A percentile compares a stretch with the other conserved stretches of the same genome.
phyloP scores from a whole-genome alignment of 176 grass and related monocot species.

The Urochloa ruziziensis region DNA sequence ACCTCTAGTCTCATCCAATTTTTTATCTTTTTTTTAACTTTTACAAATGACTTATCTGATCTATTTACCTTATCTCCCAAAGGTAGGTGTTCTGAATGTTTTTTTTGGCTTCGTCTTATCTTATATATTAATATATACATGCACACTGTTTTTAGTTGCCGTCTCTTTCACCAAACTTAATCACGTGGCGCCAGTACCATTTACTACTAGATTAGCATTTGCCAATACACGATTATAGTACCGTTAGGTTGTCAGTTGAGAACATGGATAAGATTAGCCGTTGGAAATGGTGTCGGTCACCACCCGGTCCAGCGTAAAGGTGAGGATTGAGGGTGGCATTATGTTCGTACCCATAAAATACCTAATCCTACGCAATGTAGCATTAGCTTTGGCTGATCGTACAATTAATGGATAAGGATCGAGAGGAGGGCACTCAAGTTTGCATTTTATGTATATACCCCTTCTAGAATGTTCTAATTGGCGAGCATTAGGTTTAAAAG shows the following conservation, averaged over 20 bases:
- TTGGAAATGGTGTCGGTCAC: constrained; percentile 13
- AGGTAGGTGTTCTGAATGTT: not conserved
- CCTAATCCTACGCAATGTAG: not conserved
- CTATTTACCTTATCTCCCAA: not conserved
- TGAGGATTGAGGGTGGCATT: not conserved
- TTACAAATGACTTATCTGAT: not conserved
- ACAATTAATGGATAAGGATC: constrained; percentile 40
- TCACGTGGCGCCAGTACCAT: not conserved
- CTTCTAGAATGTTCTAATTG: constrained; percentile 20
- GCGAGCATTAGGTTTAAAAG: constrained; percentile 15
- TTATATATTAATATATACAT: not conserved
- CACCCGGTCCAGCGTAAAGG: not conserved
- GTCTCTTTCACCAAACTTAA: not conserved
- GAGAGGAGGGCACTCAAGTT: not conserved
- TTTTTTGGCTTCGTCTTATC: not conserved
- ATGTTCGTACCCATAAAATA: constrained; percentile 19
- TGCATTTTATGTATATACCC: not conserved
- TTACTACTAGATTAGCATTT: not conserved
- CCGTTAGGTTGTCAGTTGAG: not conserved
- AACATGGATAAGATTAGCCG: constrained; percentile 39
- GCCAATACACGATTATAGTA: not conserved
- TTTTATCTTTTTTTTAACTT: not conserved
- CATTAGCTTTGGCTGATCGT: not conserved
- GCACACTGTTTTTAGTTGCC: not conserved
- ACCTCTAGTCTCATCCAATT: not conserved